Base-by-base conservation (phyloP, 1,284 basidiomycete genomes). In the Ustilago hordei region DNA sequence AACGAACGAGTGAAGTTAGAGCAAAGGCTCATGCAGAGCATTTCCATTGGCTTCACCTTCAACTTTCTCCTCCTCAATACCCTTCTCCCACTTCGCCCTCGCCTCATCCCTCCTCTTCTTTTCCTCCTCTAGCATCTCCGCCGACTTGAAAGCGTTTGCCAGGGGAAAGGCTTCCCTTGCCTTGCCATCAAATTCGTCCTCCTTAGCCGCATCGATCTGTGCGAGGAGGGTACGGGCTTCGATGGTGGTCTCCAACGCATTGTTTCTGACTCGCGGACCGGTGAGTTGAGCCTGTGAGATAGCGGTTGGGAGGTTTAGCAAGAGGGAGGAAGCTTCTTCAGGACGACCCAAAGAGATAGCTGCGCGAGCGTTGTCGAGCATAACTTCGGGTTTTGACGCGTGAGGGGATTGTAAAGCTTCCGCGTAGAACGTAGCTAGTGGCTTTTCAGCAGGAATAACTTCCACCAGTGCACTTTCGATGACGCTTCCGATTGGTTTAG, bases 341-440 rank as follows among this genome's bases (percentile, higher is more conserved):
- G 23, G 38, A 17, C 63, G 32, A 8, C 57, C 45, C 52, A 78
- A 52, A 1, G 60, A 31, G 0, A 74, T 31, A 0, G 67, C 67
- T 0, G 75, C 64, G 0, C 28, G 19, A 0, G 75, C 75, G 11
- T 69, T 61, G 19, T 47, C 57, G 5, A 78, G 9, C 4, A 63
- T 34, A 2, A 56, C 39, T 4, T 47, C 59, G 0, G 66, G 70
- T 0, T 57, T 54, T 1, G 32, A 34, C 0, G 59, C 56, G 6
- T 9, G 23, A 0, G 61, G 6, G 0, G 4, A 28, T 47, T 75
- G 76, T 45, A 78, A 39, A 1, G 55, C 31, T 28, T 71, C 90
- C 9, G 91, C 90, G 81, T 93, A 94, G 87, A 90, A 92, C 0
- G 88, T 89, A 47, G 92, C 91, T 9, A 91, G 81, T 0, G 91